Evolutionary conservation across 768 basidiomycete genomes (phyloP).

Genomic region (Suillus plorans): DNA sequence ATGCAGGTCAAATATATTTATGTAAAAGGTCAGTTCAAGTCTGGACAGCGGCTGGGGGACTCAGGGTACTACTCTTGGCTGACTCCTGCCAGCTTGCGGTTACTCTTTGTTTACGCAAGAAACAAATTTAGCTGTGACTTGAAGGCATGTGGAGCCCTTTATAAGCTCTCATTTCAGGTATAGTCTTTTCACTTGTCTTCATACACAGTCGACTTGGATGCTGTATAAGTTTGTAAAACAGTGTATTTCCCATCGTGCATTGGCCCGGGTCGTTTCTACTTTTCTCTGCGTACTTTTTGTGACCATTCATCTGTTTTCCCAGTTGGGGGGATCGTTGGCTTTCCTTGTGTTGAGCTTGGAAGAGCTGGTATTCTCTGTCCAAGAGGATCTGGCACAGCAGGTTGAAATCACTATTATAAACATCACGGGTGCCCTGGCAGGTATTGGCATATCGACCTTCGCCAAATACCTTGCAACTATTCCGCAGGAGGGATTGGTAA

Average conservation of each 20-base stretch:
- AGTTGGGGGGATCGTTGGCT: constrained; percentile 36
- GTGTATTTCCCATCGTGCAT: constrained; percentile 24
- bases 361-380: constrained; percentile 47
- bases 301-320: constrained; percentile 40
- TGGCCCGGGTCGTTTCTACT: constrained; percentile 45
- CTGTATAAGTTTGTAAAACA: neutral
- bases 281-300: constrained; percentile 40
- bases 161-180: neutral
- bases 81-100: neutral
- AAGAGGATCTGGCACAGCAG: constrained; percentile 48
- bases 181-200: neutral
- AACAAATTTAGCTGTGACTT: neutral
- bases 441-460: constrained; percentile 38
- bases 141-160: neutral
- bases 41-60: too few relatives aligned
- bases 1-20: too few relatives aligned
- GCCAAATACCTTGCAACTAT: constrained; percentile 34
- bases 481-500: constrained; percentile 21
- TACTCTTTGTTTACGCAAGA: neutral
- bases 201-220: neutral
- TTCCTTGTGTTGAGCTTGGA: constrained; percentile 42
- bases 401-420: constrained; percentile 45
- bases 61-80: neutral
- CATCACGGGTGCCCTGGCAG: constrained; percentile 40
- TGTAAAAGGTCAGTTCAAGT: too few relatives aligned